phyloP scores from a whole-genome alignment of 2,329 filamentous ascomycete species.

The Apiospora pterosperma region DNA sequence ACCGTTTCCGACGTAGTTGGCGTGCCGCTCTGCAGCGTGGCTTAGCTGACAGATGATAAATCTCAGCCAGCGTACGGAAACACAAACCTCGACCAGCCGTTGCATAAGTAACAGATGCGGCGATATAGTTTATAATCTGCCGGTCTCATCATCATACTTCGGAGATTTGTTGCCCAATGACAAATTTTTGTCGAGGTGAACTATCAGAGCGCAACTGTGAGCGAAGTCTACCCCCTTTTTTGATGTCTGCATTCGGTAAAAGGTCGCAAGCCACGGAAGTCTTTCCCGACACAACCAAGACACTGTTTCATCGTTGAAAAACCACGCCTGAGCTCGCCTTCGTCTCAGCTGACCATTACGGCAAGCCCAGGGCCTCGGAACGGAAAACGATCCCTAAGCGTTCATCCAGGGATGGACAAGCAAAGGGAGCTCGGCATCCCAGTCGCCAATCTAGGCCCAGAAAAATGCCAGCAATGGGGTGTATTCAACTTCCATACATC shows the following conservation, averaged over 20 bases:
- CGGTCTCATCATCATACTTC: neutral
- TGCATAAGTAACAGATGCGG: neutral
- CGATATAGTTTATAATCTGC: neutral
- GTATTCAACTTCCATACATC: neutral
- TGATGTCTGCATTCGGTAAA: neutral
- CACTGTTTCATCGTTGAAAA: neutral
- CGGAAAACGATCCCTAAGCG: neutral
- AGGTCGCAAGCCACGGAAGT: neutral
- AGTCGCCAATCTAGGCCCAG: neutral
- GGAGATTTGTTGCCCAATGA: neutral
- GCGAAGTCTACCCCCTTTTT: neutral
- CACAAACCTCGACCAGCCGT: neutral
- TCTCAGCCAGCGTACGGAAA: neutral
- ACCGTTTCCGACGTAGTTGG: neutral
- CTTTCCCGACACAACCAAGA: neutral
- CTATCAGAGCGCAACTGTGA: neutral
- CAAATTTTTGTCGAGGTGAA: neutral
- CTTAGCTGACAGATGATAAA: neutral
- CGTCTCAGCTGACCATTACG: neutral
- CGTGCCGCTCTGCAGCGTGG: neutral
- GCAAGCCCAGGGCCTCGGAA: neutral
- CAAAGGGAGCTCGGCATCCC: neutral
- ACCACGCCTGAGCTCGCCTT: neutral
- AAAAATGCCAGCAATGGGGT: neutral
- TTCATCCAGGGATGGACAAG: neutral